phyloP scores from a whole-genome alignment of 2,329 filamentous ascomycete genomes.

The Hypoxylon sp. region DNA sequence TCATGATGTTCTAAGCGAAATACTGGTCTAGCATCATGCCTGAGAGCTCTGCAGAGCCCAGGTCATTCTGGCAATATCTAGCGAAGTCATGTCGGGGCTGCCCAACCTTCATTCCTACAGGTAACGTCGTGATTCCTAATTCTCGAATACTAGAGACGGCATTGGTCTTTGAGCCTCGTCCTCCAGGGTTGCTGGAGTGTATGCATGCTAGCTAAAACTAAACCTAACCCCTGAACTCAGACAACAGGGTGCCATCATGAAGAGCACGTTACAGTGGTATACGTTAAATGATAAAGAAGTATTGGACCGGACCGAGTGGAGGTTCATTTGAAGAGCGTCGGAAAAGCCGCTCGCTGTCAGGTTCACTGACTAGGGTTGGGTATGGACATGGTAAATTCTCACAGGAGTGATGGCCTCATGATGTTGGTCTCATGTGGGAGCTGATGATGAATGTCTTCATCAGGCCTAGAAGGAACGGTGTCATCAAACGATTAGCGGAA shows the following conservation, averaged over 20 bases:
- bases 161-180: neutral
- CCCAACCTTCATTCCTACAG: neutral
- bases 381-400: conserved; percentile 19
- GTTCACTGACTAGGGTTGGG: conserved; percentile 14
- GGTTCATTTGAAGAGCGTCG: conserved; percentile 19
- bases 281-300: conserved; percentile 1
- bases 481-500: conserved; percentile 15
- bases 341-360: conserved; percentile 35
- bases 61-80: conserved; percentile 22
- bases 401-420: conserved; percentile 16
- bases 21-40: neutral
- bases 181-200: conserved; percentile 1
- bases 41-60: conserved; percentile 2
- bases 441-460: neutral
- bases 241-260: conserved; percentile 18
- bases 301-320: conserved; percentile 14
- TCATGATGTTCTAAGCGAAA: neutral
- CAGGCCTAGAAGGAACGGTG: neutral
- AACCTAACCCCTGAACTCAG: conserved; percentile 16
- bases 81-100: conserved; percentile 9
- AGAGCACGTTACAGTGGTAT: conserved; percentile 27
- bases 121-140: neutral
- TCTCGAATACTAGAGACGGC: neutral
- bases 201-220: conserved; percentile 10
- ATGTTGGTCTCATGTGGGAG: conserved; percentile 3